A percentile compares a stretch with the other conserved stretches of the same genome.
These are phyloP conservation scores for Seiridium unicorne DNA, from an alignment of 2,329 filamentous ascomycete species.

Conservation along the genomic window DNA sequence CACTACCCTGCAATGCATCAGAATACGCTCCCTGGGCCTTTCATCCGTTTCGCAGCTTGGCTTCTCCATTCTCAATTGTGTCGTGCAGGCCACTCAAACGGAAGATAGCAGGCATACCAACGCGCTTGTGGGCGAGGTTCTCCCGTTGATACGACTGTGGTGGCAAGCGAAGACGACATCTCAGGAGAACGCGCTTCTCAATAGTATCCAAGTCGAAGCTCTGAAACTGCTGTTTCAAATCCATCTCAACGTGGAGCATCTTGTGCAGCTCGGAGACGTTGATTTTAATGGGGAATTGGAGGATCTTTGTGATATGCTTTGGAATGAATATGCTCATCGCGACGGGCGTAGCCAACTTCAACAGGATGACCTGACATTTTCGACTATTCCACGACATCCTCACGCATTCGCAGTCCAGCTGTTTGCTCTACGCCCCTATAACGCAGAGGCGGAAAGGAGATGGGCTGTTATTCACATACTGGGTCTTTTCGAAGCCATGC, in stretches of 20 bases:
- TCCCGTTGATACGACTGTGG: conserved; percentile 71
- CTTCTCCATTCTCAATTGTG: conserved; percentile 72
- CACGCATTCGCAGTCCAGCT: conserved; percentile 46
- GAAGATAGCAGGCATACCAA: conserved; percentile 66
- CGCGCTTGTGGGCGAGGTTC: conserved; percentile 55
- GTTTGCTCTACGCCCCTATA: conserved; percentile 54
- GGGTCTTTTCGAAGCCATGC: conserved; percentile 53
- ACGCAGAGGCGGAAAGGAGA: conserved; percentile 54
- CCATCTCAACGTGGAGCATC: conserved; percentile 59
- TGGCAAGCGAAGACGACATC: conserved; percentile 72
- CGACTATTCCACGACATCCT: conserved; percentile 38
- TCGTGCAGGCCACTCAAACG: conserved; percentile 64
- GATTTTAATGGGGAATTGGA: conserved; percentile 50
- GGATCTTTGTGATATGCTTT: conserved; percentile 69
- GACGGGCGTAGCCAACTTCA: conserved; percentile 71
- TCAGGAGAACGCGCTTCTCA: conserved; percentile 57
- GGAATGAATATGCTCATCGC: conserved; percentile 73
- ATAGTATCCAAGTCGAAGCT: conserved; percentile 72
- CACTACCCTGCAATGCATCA: conserved; percentile 60
- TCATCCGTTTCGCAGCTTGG: conserved; percentile 68
- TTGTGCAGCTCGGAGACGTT: conserved; percentile 43
- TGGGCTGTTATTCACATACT: conserved; percentile 61
- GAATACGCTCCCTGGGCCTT: conserved; percentile 54
- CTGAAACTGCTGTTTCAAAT: conserved; percentile 69
- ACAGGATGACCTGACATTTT: conserved; percentile 71